Base-by-base conservation (phyloP, 805 yeast species). In the Huiozyma naganishii region DNA sequence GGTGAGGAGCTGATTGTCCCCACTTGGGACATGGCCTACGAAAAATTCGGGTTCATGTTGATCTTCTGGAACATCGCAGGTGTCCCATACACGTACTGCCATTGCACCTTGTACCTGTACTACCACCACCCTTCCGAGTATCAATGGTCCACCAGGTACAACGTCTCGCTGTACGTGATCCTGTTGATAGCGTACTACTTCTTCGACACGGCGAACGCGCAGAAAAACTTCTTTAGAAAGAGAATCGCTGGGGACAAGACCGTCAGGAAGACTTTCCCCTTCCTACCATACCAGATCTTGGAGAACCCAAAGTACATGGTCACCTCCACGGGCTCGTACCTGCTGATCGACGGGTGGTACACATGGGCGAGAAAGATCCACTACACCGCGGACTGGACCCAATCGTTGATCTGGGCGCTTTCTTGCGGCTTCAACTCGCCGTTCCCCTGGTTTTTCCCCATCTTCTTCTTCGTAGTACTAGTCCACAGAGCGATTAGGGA, bases 1-100 rank as follows among this genome's bases (percentile, higher is more conserved):
- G 98, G 97, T 54, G 98, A 92, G 68, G 97, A 92, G 64, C 71
- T 90, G 55, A 92, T 92, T 62, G 95, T 89, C 49, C 95, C 97
- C 54, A 84, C 95, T 13, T 92, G 98, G 97, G 98, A 92, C 65
- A 90, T 92, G 97, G 96, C 95, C 30, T 92, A 92, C 66, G 98
- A 92, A 66, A 92, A 92, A 68, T 92, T 92, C 57, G 98, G 98
- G n/a, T 92, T 92, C 72, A 89, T 92, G 97, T 76, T 92, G 52
- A 79, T 89, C 55, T 92, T 92, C 73, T 92, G 98, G 98, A 92
- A 92, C 70, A 87, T 92, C 63, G 96, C 97, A 30, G 98, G 98
- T 57, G 98, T 92, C 36, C 98, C 98, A 40, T 92, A 80, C 78
- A 90, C 97, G 37, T 92, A 92, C 70, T 87, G 97, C 66, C 96